Evolutionary conservation across 1,139 yeast genomes (phyloP), one percentile per base, ranked within the genome.

Genomic region (Suhomyces choctaworum): DNA sequence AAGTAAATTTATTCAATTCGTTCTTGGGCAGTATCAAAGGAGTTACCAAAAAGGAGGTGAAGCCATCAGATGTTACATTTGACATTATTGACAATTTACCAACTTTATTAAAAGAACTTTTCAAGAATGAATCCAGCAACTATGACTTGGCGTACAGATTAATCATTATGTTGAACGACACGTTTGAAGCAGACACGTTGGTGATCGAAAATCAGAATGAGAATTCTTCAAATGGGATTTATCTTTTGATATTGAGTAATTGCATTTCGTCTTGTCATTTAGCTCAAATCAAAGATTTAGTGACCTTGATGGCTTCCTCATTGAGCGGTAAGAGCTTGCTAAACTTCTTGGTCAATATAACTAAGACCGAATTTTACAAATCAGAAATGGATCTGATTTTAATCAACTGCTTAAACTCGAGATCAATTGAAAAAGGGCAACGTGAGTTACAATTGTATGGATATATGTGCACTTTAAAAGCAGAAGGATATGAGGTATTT

Each of bases 21-120:
- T 65, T 65, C 36, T 48, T 65, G 36, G 54, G 47, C 12, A 49
- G 54, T 19, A 37, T 66, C 10, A 64, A 60, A 34, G 28, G 46
- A 3, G 42, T 52, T 7, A 56, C 64, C 4, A 60, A 60, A 37
- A 62, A 60, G 29, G 70, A 64, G 40, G 41, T 49, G 3, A 52
- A 46, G 27, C 42, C 54, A 2, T 59, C 70, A 0, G 56, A 57
- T 13, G 41, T 56, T 3, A 64, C 69, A 0, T 52, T 40, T 34
- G 66, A 62, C 31, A 51, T 66, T 8, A 56, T 64, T 26, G 69
- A 64, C 22, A 58, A 52, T 30, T 36, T 66, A 13, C 66, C 69
- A 1, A 36, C 42, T 17, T 49, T 58, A 3, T 45, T 64, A 26
- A 49, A 47, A 7, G 41, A 47, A 4, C 44, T 64, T 22, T 54